Evolutionary conservation across 495 filamentous ascomycete species (phyloP), one percentile per base, ranked within the genome.

Genomic region (Pyronema domesticum): DNA sequence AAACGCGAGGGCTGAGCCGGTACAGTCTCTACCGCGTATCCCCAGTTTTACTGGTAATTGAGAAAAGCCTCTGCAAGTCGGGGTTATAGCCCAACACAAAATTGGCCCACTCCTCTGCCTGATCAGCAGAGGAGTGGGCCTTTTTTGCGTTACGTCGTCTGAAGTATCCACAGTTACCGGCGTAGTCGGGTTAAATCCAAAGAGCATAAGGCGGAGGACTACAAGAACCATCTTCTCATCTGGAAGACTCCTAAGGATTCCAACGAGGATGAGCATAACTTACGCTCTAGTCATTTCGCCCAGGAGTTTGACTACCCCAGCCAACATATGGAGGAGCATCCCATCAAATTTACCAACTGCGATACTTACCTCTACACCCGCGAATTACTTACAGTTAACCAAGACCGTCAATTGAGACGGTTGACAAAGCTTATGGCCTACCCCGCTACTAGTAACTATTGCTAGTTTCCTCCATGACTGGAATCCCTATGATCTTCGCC

Each of bases 341-440:
- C 89, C 58, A 76, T 94, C 52, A 99, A 99, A 71, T 89, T 96
- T 83, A 94, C 84, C 35, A 96, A 91, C 67, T 99, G 91, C 93
- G 91, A 99, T 65, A 95, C 91, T 0, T 85, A 86, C 56, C 69
- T 96, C 46, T 99, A 94, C 64, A 85, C 87, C 1, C 75, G 93
- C 44, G 79, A 89, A 54, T 95, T 87, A 62, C 74, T 78, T 37
- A 93, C 91, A 7, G 83, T 99, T 62, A 85, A 99, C 59, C 77
- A 84, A 43, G 86, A 89, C 56, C 74, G 89, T 36, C 81, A 77
- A 58, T 78, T 96, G 76, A 74, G 91, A 54, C 91, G 96, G 69
- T 87, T 83, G 15, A 99, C 91, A 5, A 77, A 82, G 55, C 75
- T 96, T 63, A 73, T 99, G 56, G 96, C 91, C 19, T 99, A 95